Evolutionary conservation across 2,329 filamentous ascomycete genomes (phyloP), one percentile per base, ranked within the genome.

Genomic region (Ceratocystiopsis sp.): DNA sequence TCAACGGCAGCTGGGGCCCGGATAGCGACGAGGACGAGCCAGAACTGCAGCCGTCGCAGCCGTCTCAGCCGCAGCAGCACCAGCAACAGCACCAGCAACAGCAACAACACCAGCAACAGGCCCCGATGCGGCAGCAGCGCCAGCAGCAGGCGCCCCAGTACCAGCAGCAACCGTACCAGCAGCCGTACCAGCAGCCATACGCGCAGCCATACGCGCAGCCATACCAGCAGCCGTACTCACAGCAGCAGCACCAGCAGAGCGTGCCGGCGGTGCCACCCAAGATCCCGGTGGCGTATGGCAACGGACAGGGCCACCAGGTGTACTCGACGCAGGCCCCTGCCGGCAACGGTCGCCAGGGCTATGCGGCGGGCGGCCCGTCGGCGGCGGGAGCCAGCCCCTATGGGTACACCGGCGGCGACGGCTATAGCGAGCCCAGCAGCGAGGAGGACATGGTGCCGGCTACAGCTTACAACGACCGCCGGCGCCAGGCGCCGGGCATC

Each of bases 1-100:
- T 73, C 50, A 74, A 75, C 46, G 71, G 70, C 1, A 63, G 59
- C 35, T 75, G 69, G 65, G 64, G 64, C 5, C 55, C 59, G 1
- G 60, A 59, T 4, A 64, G 64, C 16, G 64, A 65, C 2, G 62
- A 64, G 9, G 56, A 58, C 5, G 48, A 39, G 21, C 32, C 45
- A 4, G 34, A 39, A 14, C 21, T 32, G 8, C 13, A 13, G 33
- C 41, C 37, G 18, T 41, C 38, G n/a, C 18, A 37, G 3, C 14
- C 35, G 18, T n/a, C n/a, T n/a, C 19, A 21, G 19, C 19, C 4
- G 19, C 19, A 21, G 19, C 19, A 21, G 19, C 19, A 21, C 4
- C 19, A 21, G 19, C 19, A 21, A 21, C 19, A 21, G 19, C 19
- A 21, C 4, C 19, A 21, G 19, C 19, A 21, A 7, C 19, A 21